Percentiles rank a stretch among this genome's conserved stretches.
These are phyloP conservation scores for Trichoderma simmonsii DNA, from an alignment of 2,329 filamentous ascomycete genomes.

Conservation along the genomic window DNA sequence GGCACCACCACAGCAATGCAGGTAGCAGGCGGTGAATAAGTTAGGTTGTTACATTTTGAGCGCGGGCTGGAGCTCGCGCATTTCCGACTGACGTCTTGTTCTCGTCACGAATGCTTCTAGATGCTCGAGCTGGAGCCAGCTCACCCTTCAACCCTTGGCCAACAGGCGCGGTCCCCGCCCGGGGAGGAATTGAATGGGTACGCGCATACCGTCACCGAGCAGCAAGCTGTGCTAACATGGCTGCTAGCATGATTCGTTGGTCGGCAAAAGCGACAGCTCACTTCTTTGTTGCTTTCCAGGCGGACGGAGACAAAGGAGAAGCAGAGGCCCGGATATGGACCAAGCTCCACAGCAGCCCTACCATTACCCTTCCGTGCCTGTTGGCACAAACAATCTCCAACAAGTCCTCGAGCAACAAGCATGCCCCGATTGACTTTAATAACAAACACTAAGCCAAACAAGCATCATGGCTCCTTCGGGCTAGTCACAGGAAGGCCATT, in stretches of 20 bases:
- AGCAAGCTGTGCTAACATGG: not conserved
- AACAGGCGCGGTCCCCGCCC: not conserved
- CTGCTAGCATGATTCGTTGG: not conserved
- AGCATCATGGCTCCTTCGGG: not conserved
- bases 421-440: not conserved
- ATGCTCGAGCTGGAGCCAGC: conserved; percentile 16
- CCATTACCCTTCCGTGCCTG: not conserved
- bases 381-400: not conserved
- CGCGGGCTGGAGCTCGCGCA: conserved; percentile 2
- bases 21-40: conserved; percentile 14
- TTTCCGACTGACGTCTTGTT: conserved; percentile 13
- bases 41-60: not conserved
- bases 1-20: conserved; percentile 11
- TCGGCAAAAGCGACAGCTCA: not conserved
- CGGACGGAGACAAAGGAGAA: not conserved
- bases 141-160: not conserved
- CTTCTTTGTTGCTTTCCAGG: not conserved
- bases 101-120: conserved; percentile 16
- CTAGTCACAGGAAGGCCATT: not conserved
- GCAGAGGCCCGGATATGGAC: not conserved
- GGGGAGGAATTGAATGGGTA: not conserved
- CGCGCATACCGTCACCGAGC: not conserved
- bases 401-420: not conserved
- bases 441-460: not conserved
- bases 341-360: conserved; percentile 9